Conservation (phyloP, 352 stramenopile genomes). For the Saprolegnia parasitica region DNA sequence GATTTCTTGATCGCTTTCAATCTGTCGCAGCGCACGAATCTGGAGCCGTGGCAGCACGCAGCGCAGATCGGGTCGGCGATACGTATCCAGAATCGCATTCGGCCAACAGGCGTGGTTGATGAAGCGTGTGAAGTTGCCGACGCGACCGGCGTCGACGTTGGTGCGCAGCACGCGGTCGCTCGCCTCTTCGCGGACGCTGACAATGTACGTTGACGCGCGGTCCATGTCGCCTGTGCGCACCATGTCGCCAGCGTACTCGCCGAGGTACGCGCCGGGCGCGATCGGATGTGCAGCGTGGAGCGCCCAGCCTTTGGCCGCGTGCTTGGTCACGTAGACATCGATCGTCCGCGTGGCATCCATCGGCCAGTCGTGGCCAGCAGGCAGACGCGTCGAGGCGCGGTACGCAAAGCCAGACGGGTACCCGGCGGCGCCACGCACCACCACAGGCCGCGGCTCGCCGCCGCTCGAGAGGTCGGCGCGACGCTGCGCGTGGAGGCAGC, state of each 20-base stretch:
- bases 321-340: conserved; percentile 34
- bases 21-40: conserved; percentile 39
- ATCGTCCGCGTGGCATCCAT: conserved; percentile 27
- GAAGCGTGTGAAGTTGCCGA: conserved; percentile 60
- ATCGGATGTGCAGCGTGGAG: conserved; percentile 40
- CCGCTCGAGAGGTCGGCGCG: conserved; percentile 14
- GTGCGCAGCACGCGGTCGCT: conserved; percentile 51
- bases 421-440: background rate
- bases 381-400: background rate
- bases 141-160: conserved; percentile 50
- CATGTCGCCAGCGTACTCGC: conserved; percentile 63
- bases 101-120: conserved; percentile 67
- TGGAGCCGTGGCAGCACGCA: conserved; percentile 43
- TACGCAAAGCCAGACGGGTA: conserved; percentile 18
- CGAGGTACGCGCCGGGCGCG: conserved; percentile 36
- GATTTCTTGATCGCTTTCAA: conserved; percentile 43
- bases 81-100: conserved; percentile 42
- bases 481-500: background rate
- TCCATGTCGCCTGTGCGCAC: conserved; percentile 44
- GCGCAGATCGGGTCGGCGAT: conserved; percentile 49
- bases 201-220: conserved; percentile 48
- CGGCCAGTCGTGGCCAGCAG: background rate
- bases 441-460: background rate
- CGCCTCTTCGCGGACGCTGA: conserved; percentile 59
- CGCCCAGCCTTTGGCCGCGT: conserved; percentile 44